Base-by-base conservation (phyloP, 441 rosid genomes). In the Mallotus japonicus region DNA sequence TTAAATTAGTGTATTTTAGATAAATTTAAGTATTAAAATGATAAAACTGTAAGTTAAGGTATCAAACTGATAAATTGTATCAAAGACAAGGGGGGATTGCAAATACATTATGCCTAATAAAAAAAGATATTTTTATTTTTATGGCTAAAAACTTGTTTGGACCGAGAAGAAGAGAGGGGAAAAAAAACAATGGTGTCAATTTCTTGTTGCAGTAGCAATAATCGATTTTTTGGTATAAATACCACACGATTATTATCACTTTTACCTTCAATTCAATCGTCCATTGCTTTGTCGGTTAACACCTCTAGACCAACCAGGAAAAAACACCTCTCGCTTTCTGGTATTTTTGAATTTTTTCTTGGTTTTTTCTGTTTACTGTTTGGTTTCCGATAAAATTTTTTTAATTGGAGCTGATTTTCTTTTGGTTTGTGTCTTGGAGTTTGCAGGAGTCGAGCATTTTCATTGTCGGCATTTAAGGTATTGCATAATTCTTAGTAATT, bases 381-480 rank as follows among this genome's bases (percentile, higher is more conserved):
- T 63, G 55, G 55, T 22, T 44, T 4, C 10, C 28, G 56, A n/a
- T n/a, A 32, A 4, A 32, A 32, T 32, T 32, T 32, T 32, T 32
- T 32, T 4, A 32, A 4, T n/a, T n/a, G 2, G 6, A 8, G 37
- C 2, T 46, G 56, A 3, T 3, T 8, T 20, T 50, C 16, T 73
- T 47, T 60, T 62, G 19, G 55, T 77, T 71, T 89, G 72, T 81
- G 71, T 76, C 75, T 73, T 70, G 80, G 89, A 73, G 77, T 62
- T 82, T 63, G 77, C 84, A 84, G 85, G 75, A 58, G 78, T 73
- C 75, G 61, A 70, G 53, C 79, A n/a, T 69, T 83, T 19, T 80
- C 79, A 2, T 53, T 74, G 11, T 79, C 73, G 32, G 85, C 87
- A 44, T 79, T 81, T 54, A 84, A 87, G 90, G 97, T 86, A 81